Evolutionary conservation across 768 basidiomycete species (phyloP).

Genomic region (Clathrus columnatus): DNA sequence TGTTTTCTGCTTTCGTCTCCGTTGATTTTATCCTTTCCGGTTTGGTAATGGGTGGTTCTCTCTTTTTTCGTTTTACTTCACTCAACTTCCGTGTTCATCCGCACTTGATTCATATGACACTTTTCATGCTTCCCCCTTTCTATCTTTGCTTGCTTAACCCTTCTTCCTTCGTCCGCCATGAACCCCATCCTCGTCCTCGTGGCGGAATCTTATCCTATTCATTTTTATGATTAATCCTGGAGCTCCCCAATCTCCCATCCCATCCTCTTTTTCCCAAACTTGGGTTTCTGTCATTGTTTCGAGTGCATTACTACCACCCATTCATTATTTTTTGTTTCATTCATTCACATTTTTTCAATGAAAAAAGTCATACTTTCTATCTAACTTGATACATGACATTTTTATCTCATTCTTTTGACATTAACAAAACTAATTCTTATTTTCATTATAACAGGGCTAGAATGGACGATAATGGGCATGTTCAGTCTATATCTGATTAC

Average conservation of each 20-base stretch:
- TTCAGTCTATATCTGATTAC: slow-evolving; percentile 11
- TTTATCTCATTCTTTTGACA: not conserved
- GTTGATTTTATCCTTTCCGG: not conserved
- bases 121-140: not conserved
- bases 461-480: slow-evolving; percentile 18
- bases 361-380: not conserved
- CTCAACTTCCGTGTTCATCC: not conserved
- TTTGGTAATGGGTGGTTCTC: not conserved
- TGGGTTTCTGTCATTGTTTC: too few relatives aligned
- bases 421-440: not conserved
- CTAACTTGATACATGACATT: not conserved
- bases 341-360: not conserved
- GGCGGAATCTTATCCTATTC: too few relatives aligned
- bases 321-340: not conserved
- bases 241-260: too few relatives aligned
- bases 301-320: too few relatives aligned
- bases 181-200: too few relatives aligned
- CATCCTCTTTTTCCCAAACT: too few relatives aligned
- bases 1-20: not conserved
- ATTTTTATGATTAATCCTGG: too few relatives aligned
- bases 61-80: not conserved
- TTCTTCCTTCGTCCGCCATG: too few relatives aligned
- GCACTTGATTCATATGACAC: not conserved
- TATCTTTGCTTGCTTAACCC: not conserved
- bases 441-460: slow-evolving; percentile 13